phyloP scores from a whole-genome alignment of 805 yeast genomes.

The Monosporozyma siamensis region DNA sequence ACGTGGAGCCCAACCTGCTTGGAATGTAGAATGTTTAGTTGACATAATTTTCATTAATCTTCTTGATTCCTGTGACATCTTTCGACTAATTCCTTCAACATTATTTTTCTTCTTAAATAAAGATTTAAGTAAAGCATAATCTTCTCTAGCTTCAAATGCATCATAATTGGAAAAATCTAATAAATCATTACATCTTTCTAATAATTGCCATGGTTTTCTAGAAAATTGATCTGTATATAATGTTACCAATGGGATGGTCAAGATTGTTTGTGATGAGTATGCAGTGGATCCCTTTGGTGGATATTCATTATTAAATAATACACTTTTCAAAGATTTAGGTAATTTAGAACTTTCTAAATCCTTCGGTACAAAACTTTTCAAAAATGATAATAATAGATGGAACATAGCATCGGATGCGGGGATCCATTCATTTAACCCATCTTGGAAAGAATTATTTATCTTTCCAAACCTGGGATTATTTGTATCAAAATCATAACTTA shows the following conservation, averaged over 20 bases:
- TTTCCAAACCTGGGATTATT: constrained; percentile 7
- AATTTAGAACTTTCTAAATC: constrained; percentile 43
- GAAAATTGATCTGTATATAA: constrained; percentile 41
- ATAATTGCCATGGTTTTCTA: constrained; percentile 46
- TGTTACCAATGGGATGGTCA: constrained; percentile 53
- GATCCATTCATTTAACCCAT: constrained; percentile 70
- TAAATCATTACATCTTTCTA: constrained; percentile 48
- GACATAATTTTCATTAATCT: constrained; percentile 40
- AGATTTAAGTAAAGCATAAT: constrained; percentile 63
- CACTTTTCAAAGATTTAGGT: constrained; percentile 57
- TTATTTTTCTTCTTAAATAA: constrained; percentile 51
- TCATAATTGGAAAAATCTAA: constrained; percentile 63
- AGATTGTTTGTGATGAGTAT: constrained; percentile 34
- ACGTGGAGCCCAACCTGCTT: constrained; percentile 35
- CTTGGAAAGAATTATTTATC: constrained; percentile 39
- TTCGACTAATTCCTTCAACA: constrained; percentile 44
- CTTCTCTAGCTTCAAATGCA: constrained; percentile 64
- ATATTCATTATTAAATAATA: constrained; percentile 56
- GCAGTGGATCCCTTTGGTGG: constrained; percentile 53
- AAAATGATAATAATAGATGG: constrained; percentile 66
- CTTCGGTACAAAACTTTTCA: constrained; percentile 67
- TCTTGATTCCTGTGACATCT: constrained; percentile 65
- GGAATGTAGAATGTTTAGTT: constrained; percentile 32
- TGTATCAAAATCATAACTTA: constrained; percentile 16
- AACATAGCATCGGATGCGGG: constrained; percentile 80